Conservation (phyloP, 768 basidiomycete species). For the Lactarius hatsudake region DNA sequence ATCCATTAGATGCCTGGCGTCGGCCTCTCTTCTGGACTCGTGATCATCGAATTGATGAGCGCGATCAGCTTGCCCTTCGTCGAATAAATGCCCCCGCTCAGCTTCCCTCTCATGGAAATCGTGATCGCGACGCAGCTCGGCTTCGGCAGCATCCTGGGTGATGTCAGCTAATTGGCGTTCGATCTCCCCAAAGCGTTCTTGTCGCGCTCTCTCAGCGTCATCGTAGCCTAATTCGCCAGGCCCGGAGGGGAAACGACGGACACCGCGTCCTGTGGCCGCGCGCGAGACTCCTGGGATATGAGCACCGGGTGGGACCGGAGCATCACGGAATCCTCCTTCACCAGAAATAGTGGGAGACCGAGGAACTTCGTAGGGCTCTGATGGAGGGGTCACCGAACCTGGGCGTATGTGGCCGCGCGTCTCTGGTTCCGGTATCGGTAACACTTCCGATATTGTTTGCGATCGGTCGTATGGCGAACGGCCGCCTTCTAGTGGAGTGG, state of each 20-base stretch:
- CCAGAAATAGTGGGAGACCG: constrained; percentile 3
- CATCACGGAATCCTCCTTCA: background rate
- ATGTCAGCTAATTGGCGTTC: constrained; percentile 50
- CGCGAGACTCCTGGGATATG: constrained; percentile 1
- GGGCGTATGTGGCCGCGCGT: constrained; percentile 9
- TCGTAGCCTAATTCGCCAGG: constrained; percentile 38
- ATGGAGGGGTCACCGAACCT: constrained; percentile 8
- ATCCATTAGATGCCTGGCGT: constrained; percentile 51
- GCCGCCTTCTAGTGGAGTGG: background rate
- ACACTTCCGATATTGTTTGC: background rate
- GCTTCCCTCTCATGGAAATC: constrained; percentile 67
- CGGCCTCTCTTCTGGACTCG: constrained; percentile 56
- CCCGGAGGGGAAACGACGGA: constrained; percentile 25
- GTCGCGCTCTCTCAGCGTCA: constrained; percentile 45
- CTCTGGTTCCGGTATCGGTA: constrained; percentile 18
- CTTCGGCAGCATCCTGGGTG: constrained; percentile 49
- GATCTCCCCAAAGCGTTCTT: constrained; percentile 56
- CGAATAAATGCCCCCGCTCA: constrained; percentile 58
- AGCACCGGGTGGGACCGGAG: background rate
- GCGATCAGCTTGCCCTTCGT: constrained; percentile 56
- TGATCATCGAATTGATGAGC: constrained; percentile 56
- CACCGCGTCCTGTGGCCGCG: constrained; percentile 6
- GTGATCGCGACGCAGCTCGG: constrained; percentile 61
- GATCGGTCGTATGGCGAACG: background rate
- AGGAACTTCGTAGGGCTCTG: constrained; percentile 5